phyloP scores from a whole-genome alignment of 805 yeast species.

The Citeromyces nyonsensis region DNA sequence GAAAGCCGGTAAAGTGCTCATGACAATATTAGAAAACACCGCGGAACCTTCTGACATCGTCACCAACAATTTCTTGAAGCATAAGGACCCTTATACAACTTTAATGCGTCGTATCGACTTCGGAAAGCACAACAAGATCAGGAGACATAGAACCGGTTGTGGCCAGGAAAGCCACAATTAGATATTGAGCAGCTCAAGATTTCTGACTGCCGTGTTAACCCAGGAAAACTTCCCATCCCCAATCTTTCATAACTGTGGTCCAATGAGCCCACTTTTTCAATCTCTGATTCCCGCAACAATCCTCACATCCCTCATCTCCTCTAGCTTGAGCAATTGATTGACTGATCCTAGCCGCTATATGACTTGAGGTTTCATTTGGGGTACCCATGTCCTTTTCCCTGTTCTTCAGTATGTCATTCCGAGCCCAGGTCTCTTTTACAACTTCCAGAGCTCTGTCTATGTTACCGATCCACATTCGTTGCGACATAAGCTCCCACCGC shows the following conservation, averaged over 20 bases:
- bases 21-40: too few species aligned
- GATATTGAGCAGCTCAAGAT: too few species aligned
- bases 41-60: too few species aligned
- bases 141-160: too few species aligned
- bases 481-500: conserved; percentile 38
- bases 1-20: too few species aligned
- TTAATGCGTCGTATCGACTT: too few species aligned
- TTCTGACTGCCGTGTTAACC: too few species aligned
- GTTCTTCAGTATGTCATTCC: conserved; percentile 31
- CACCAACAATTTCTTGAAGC: too few species aligned
- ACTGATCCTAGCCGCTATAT: conserved; percentile 23
- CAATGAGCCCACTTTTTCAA: conserved; percentile 42
- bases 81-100: too few species aligned
- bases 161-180: too few species aligned
- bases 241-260: conserved; percentile 57
- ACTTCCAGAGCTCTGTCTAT: conserved; percentile 53
- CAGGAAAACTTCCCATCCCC: conserved; percentile 62
- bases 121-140: too few species aligned
- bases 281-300: conserved; percentile 9
- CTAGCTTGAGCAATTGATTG: conserved; percentile 17
- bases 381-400: conserved; percentile 10
- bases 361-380: conserved; percentile 10
- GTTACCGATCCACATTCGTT: conserved; percentile 50
- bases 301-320: conserved; percentile 8
- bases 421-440: conserved; percentile 56